Base-by-base conservation (phyloP, 192 early-diverging fungal species). In the Diversispora epigaea region DNA sequence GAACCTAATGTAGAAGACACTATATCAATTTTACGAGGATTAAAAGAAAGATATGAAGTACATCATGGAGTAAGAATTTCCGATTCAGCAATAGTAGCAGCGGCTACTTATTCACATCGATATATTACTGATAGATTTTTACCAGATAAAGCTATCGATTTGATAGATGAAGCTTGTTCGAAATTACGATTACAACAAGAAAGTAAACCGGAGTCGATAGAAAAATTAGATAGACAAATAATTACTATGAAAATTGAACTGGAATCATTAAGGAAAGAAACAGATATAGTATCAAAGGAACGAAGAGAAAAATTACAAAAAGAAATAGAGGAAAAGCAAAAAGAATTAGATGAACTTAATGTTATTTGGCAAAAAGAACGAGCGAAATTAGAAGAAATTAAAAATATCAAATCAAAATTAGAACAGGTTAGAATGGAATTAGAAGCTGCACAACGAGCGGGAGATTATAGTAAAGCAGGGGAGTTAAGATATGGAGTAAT, bases 61-160 rank as follows among this genome's bases (percentile, higher is more conserved):
- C 88, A 92, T 67, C 91, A 94, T 67, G 92, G 91, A 69, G 91
- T 94, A 32, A 88, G 88, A 63, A 91, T 94, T 62, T 85, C 86
- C 3, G 92, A 94, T 60, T 85, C 86, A 58, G 90, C 92, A 7
- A 68, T 94, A 6, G 87, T 93, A 4, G 85, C 86, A 5, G 91
- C 92, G 7, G 91, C 91, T 0, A 86, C 87, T 39, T 85, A 90
- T 57, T 86, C 89, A 10, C 88, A 94, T 71, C 88, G 92, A 49
- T 94, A 93, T 69, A 88, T 94, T 45, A 88, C 89, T 2, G 84
- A 87, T 25, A 82, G 91, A 2, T 91, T 89, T 74, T 77, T 93
- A 55, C 92, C 92, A 0, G 92, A 94, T 80, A 93, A 93, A 63
- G 92, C 92, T 15, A 94, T 94, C 63, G 92, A 94, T 78, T 75